These are phyloP conservation scores for Fusarium nanum DNA, from an alignment of 2,329 filamentous ascomycete species.

Conservation along the genomic window DNA sequence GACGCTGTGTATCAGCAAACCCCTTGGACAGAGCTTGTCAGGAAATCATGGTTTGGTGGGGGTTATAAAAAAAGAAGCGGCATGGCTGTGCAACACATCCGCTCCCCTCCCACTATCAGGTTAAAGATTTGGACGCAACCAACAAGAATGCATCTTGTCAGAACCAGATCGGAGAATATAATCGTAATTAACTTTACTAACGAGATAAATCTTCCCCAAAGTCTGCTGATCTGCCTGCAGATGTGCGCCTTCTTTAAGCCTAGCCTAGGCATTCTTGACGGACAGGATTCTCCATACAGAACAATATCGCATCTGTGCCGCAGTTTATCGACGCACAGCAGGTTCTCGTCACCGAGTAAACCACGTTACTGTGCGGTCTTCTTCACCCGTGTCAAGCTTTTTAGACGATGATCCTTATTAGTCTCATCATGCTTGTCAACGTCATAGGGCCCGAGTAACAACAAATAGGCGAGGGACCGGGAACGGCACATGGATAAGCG, in stretches of 20 bases:
- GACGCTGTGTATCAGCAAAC: constrained; percentile 24
- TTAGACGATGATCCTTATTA: constrained; percentile 23
- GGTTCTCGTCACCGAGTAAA: constrained; percentile 3
- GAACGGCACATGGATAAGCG: constrained; percentile 20
- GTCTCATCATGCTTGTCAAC: constrained; percentile 11
- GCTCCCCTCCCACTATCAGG: neutral
- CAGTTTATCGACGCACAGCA: neutral
- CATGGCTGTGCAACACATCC: constrained; percentile 45
- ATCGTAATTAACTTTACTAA: neutral
- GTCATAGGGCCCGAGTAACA: constrained; percentile 20
- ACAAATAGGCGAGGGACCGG: constrained; percentile 24
- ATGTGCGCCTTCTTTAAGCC: neutral
- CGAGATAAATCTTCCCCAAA: constrained; percentile 1
- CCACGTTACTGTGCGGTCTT: constrained; percentile 5
- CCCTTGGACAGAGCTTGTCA: constrained; percentile 30
- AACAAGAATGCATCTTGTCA: neutral
- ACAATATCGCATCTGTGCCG: constrained; percentile 1
- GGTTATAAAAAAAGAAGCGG: constrained; percentile 48
- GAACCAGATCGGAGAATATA: constrained; percentile 11
- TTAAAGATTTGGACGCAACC: constrained; percentile 8
- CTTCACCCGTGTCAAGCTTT: constrained; percentile 1
- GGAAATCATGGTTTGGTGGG: constrained; percentile 13
- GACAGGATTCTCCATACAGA: neutral
- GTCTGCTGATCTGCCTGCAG: constrained; percentile 11
- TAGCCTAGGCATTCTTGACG: constrained; percentile 24